Conservation (phyloP, 768 basidiomycete species). For the Heimioporus sp. region DNA sequence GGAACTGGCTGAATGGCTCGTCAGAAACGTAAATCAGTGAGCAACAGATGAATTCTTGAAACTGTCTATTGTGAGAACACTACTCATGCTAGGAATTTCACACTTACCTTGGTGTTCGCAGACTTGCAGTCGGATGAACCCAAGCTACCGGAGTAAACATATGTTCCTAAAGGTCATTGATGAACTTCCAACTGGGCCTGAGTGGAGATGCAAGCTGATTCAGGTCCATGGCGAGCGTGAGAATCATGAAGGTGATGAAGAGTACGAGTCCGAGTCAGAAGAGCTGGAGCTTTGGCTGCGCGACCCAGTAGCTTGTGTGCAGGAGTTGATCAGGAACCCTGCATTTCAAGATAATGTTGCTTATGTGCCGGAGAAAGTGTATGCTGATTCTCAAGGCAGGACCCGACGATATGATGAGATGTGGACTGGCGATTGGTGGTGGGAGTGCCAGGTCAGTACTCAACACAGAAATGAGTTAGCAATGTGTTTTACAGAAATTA, state of each 20-base stretch:
- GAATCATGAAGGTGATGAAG: background rate
- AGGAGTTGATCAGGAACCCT: slow-evolving; percentile 30
- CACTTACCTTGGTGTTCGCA: too few species aligned
- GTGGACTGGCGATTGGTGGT: slow-evolving; percentile 13
- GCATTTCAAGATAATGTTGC: background rate
- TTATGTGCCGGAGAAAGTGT: slow-evolving; percentile 5
- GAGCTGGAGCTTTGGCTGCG: slow-evolving; percentile 30
- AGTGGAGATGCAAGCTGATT: background rate
- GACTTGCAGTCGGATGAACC: too few species aligned
- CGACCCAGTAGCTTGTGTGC: slow-evolving; percentile 32
- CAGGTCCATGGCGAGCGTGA: background rate
- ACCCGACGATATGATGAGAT: slow-evolving; percentile 1
- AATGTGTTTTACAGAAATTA: background rate
- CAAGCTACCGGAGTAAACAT: background rate
- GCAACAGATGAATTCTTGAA: too few species aligned
- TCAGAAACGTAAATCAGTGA: too few species aligned
- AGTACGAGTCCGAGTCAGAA: background rate
- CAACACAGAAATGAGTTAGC: background rate
- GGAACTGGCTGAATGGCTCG: too few species aligned
- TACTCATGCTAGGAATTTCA: too few species aligned
- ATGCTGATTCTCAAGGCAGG: background rate
- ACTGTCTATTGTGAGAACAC: too few species aligned
- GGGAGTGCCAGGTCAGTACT: background rate
- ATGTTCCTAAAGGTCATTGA: background rate
- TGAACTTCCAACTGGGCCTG: background rate